Evolutionary conservation across 108 stramenopile species (phyloP).

Genomic region (Skeletonema costatum): DNA sequence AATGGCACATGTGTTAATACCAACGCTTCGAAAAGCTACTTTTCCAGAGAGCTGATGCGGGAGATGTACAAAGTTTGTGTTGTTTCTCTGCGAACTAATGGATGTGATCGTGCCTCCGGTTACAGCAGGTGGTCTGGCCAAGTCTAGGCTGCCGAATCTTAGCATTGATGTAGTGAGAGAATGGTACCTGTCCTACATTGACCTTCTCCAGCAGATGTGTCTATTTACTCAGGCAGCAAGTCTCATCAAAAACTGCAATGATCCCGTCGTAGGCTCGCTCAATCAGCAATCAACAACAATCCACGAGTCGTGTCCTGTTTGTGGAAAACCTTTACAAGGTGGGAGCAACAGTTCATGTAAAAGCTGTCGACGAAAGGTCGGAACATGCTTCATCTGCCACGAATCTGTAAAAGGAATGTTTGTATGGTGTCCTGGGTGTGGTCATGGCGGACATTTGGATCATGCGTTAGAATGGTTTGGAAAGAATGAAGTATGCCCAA

Average conservation of each 20-base stretch:
- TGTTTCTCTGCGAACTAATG: slow-evolving; percentile 80
- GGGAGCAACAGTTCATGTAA: slow-evolving; percentile 44
- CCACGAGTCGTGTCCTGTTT: slow-evolving; percentile 79
- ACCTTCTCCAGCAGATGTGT: slow-evolving; percentile 83
- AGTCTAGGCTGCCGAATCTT: slow-evolving; percentile 60
- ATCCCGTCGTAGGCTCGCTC: slow-evolving; percentile 71
- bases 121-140: slow-evolving; percentile 35
- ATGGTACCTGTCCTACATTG: slow-evolving; percentile 89
- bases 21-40: slow-evolving; percentile 65
- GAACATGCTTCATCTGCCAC: slow-evolving; percentile 82
- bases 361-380: slow-evolving; percentile 74
- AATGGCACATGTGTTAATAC: slow-evolving; percentile 65
- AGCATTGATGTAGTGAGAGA: slow-evolving; percentile 69
- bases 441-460: slow-evolving; percentile 36
- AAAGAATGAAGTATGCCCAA: slow-evolving; percentile 72
- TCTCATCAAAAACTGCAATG: slow-evolving; percentile 73
- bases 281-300: slow-evolving; percentile 87
- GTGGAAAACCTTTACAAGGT: slow-evolving; percentile 67
- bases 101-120: slow-evolving; percentile 60
- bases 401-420: slow-evolving; percentile 81
- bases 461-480: slow-evolving; percentile 72
- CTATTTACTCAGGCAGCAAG: slow-evolving; percentile 73
- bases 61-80: slow-evolving; percentile 88
- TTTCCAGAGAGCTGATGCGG: slow-evolving; percentile 78
- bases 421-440: slow-evolving; percentile 92